Percentiles rank a stretch among this genome's conserved stretches.
These are phyloP conservation scores for Discostella pseudostelligera DNA, from an alignment of 108 stramenopile genomes.

Conservation along the genomic window DNA sequence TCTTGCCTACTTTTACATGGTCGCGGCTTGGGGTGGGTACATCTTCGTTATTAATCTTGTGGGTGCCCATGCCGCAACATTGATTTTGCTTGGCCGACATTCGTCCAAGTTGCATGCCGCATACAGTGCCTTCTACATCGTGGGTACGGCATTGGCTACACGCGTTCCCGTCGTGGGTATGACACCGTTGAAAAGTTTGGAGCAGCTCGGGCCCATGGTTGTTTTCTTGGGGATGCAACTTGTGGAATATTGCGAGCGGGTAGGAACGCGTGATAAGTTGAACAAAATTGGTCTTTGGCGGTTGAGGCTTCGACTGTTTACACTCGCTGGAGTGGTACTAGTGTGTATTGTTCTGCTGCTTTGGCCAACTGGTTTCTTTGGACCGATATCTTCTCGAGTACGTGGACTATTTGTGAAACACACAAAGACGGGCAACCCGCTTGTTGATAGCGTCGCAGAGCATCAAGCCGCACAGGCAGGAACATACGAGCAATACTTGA, in stretches of 20 bases:
- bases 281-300: slow-evolving; percentile 44
- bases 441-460: slow-evolving; percentile 94
- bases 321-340: slow-evolving; percentile 23
- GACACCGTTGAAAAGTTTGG: slow-evolving; percentile 80
- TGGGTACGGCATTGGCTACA: slow-evolving; percentile 92
- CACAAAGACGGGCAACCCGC: slow-evolving; percentile 91
- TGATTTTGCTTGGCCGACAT: slow-evolving; percentile 84
- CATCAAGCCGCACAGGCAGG: slow-evolving; percentile 93
- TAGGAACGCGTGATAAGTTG: slow-evolving; percentile 53
- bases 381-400: slow-evolving; percentile 83
- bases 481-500: slow-evolving; percentile 93
- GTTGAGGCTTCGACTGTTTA: slow-evolving; percentile 60
- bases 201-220: slow-evolving; percentile 80
- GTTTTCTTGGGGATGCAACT: slow-evolving; percentile 82
- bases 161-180: slow-evolving; percentile 88
- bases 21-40: slow-evolving; percentile 99
- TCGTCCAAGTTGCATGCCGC: slow-evolving; percentile 82
- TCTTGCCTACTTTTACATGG: slow-evolving; percentile 92
- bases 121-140: slow-evolving; percentile 89
- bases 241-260: slow-evolving; percentile 56
- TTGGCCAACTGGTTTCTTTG: slow-evolving; percentile 90
- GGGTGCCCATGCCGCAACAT: slow-evolving; percentile 78
- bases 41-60: slow-evolving; percentile 98
- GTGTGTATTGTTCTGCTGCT: slow-evolving; percentile 45
- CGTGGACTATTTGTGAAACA: slow-evolving; percentile 92